Conservation (phyloP, 208 protist genomes). For the Wallacemonas rigidus region DNA sequence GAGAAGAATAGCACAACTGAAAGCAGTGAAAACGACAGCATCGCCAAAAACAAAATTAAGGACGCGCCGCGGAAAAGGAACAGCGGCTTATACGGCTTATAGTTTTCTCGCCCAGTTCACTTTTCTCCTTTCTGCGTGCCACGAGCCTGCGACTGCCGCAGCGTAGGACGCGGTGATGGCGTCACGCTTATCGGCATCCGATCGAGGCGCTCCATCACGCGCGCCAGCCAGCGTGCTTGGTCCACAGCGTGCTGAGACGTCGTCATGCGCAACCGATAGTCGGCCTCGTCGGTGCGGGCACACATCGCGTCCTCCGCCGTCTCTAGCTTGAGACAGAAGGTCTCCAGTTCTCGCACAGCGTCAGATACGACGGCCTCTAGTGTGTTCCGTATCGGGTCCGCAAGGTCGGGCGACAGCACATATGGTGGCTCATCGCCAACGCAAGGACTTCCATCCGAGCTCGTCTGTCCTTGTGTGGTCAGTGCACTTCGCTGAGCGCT, state of each 20-base stretch:
- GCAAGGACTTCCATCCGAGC: constrained; percentile 47
- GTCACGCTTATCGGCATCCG: background rate
- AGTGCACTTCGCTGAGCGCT: background rate
- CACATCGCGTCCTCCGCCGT: constrained; percentile 33
- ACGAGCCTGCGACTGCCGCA: background rate
- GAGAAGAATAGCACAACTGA: background rate
- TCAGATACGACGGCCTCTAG: background rate
- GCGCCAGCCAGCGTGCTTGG: background rate
- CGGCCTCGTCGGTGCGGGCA: constrained; percentile 7
- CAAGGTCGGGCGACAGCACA: too few relatives aligned
- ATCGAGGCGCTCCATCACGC: background rate
- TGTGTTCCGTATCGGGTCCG: background rate
- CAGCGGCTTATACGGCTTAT: background rate
- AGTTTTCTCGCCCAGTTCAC: background rate
- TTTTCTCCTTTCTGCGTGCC: background rate
- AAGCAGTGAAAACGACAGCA: background rate
- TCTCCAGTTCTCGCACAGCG: constrained; percentile 42
- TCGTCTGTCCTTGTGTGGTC: constrained; percentile 29
- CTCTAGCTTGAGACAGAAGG: constrained; percentile 58
- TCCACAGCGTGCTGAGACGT: constrained; percentile 1
- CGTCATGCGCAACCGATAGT: background rate
- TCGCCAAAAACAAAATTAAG: too few relatives aligned
- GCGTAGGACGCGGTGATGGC: background rate
- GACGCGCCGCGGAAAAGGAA: too few relatives aligned
- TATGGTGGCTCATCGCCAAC: too few relatives aligned